Evolutionary conservation across 2,329 filamentous ascomycete genomes (phyloP), one percentile per base, ranked within the genome.

Genomic region (Fusarium torulosum): DNA sequence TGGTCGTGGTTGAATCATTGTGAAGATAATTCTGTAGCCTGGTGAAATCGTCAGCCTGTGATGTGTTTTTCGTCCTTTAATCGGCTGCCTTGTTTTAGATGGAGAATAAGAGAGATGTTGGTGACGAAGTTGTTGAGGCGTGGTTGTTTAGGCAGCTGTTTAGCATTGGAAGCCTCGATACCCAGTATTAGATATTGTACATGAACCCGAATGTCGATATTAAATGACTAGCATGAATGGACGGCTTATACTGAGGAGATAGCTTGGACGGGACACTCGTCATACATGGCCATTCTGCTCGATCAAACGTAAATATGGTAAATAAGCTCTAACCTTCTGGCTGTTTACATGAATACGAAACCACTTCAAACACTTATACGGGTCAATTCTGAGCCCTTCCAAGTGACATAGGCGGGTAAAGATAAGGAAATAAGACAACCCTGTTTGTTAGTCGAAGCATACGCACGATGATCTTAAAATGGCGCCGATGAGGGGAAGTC

Each of bases 1-100:
- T 46, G 10, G 23, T 8, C 70, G 65, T 68, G 67, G 71, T 63
- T 71, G 52, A 55, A 53, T 54, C 41, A 21, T 50, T 50, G 35
- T 46, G n/a, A 60, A 59, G 25, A 21, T 25, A 44, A 49, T 71
- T 67, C 55, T 66, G 71, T 27, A 69, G 71, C 72, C 72, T 72
- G 45, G 54, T 43, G 55, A 46, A 53, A 57, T 70, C 66, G 71
- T 70, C 71, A 74, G 63, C 66, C 59, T 45, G 44, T 69, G 53
- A 71, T 72, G 60, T 55, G 57, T 62, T 37, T 27, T 9, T 44
- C 42, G 44, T 37, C 25, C 20, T 20, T 38, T 46, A 64, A 54
- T 47, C 40, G 57, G 63, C 20, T 70, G 66, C 66, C 68, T 72
- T 53, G 21, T 15, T 19, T 11, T 27, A 21, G 21, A 51, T 59